Evolutionary conservation across 768 basidiomycete species (phyloP).

Genomic region (Termitomyces eurrhizus): DNA sequence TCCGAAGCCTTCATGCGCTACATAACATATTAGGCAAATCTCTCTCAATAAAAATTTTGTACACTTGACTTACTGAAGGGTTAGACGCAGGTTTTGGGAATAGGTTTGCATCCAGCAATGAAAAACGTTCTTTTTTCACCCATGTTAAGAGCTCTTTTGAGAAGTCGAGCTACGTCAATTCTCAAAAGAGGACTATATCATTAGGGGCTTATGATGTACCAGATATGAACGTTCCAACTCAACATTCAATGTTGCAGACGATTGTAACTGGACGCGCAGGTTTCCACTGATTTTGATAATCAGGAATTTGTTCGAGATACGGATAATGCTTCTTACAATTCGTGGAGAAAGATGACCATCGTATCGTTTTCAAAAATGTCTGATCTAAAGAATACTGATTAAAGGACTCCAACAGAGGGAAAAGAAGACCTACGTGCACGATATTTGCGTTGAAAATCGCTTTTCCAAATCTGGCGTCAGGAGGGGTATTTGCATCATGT

Average conservation of each 20-base stretch:
- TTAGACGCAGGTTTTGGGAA: slow-evolving; percentile 52
- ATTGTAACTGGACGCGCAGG: slow-evolving; percentile 77
- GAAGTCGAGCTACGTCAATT: slow-evolving; percentile 65
- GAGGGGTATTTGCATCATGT: slow-evolving; percentile 81
- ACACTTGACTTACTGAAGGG: slow-evolving; percentile 25
- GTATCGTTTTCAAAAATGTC: slow-evolving; percentile 78
- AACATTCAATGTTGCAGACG: slow-evolving; percentile 66
- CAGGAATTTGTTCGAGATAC: background rate
- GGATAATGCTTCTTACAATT: slow-evolving; percentile 64
- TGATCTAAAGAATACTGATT: slow-evolving; percentile 36
- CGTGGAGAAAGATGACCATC: slow-evolving; percentile 86
- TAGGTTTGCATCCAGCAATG: slow-evolving; percentile 85
- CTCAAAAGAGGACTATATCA: background rate
- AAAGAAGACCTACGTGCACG: slow-evolving; percentile 72
- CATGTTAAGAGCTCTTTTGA: slow-evolving; percentile 78
- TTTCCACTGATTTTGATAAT: slow-evolving; percentile 60
- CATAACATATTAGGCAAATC: background rate
- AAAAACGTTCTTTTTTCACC: slow-evolving; percentile 63
- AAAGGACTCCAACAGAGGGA: background rate
- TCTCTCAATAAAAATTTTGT: background rate
- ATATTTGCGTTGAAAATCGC: slow-evolving; percentile 76
- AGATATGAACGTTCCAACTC: slow-evolving; percentile 81
- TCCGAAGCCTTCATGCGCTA: slow-evolving; percentile 40
- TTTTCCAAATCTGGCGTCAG: slow-evolving; percentile 61
- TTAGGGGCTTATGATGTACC: slow-evolving; percentile 35